A percentile compares a stretch with the other conserved stretches of the same genome.
Evolutionary conservation across 2,329 filamentous ascomycete genomes (phyloP).

Genomic region (Podosphaera aphanis): DNA sequence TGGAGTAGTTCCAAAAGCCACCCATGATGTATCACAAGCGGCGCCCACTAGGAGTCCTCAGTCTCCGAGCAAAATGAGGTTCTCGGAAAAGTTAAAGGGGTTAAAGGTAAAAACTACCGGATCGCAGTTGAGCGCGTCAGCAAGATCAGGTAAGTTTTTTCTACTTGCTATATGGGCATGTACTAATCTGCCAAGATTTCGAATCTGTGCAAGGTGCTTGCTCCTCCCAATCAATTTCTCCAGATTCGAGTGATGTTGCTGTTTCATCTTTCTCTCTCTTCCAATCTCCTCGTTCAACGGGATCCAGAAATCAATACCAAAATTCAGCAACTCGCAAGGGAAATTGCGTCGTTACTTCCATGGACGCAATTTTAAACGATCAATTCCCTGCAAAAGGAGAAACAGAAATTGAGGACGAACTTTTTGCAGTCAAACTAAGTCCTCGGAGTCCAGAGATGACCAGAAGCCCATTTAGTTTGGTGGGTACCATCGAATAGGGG

Average conservation of each 20-base stretch:
- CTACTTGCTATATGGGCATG: not conserved
- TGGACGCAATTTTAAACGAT: slow-evolving; percentile 18
- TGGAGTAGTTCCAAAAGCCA: slow-evolving; percentile 14
- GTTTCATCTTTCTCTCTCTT: slow-evolving; percentile 38
- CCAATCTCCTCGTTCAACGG: slow-evolving; percentile 6
- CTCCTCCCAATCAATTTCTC: slow-evolving; percentile 25
- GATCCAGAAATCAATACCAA: slow-evolving; percentile 5
- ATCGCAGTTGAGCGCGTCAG: slow-evolving; percentile 26
- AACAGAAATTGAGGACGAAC: slow-evolving; percentile 44
- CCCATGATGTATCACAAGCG: slow-evolving; percentile 5
- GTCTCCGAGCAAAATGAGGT: slow-evolving; percentile 17
- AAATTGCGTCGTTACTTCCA: slow-evolving; percentile 11
- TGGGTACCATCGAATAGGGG: not conserved
- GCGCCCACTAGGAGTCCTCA: not conserved
- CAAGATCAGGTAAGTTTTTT: slow-evolving; percentile 25
- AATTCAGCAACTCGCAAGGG: not conserved
- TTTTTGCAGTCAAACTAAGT: slow-evolving; percentile 73
- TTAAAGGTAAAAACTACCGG: slow-evolving; percentile 55
- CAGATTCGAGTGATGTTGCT: slow-evolving; percentile 37
- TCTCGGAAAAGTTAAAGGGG: slow-evolving; percentile 61
- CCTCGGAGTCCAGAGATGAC: slow-evolving; percentile 70
- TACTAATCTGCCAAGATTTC: not conserved
- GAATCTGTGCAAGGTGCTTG: not conserved
- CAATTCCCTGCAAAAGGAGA: slow-evolving; percentile 17
- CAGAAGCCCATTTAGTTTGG: slow-evolving; percentile 49